Base-by-base conservation (phyloP, 108 stramenopile species). In the Skeletonema costatum region DNA sequence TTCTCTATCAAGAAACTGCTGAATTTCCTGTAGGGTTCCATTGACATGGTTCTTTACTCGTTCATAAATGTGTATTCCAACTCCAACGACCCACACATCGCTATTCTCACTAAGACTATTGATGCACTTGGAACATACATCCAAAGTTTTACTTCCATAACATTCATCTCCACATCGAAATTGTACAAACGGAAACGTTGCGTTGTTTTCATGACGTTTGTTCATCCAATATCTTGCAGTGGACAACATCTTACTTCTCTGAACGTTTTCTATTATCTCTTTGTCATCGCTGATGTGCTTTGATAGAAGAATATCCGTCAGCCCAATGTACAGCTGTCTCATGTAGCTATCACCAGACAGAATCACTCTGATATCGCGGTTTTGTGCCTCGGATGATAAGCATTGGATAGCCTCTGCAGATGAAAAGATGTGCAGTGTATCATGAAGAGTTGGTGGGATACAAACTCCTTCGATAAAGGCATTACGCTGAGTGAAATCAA, bases 301-400 rank as follows among this genome's bases (percentile, higher is more conserved):
- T 32, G 66, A 60, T 5, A 75, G 53, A 17, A 75, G 66, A 13
- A 75, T 67, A 41, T 75, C 74, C 5, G 66, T 65, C 39, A 75
- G 59, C 1, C 74, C 74, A 5, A 75, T 32, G 31, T 59, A 75
- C 11, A 75, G 53, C 32, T 75, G 74, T 38, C 60, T 66, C 74
- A 67, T 75, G 53, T 67, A 75, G 74, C 66, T 67, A 44, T 75
- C 74, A 38, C 74, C 74, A 11, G 74, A 67, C 1, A 75, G 32
- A 1, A 75, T 44, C 25, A 75, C 41, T 48, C 46, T 8, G n/a
- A 48, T 48, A 48, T 48, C 46, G 4, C 2, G 46, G 2, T 48
- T 48, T 42, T 41, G 25, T 46, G 19, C 32, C 13, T 12, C 0
- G 0, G 19, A 63, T 6, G 25, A 46, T 21, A 75, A 42, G 36